Evolutionary conservation across 2,329 filamentous ascomycete species (phyloP).

Genomic region (Scedosporium boydii): DNA sequence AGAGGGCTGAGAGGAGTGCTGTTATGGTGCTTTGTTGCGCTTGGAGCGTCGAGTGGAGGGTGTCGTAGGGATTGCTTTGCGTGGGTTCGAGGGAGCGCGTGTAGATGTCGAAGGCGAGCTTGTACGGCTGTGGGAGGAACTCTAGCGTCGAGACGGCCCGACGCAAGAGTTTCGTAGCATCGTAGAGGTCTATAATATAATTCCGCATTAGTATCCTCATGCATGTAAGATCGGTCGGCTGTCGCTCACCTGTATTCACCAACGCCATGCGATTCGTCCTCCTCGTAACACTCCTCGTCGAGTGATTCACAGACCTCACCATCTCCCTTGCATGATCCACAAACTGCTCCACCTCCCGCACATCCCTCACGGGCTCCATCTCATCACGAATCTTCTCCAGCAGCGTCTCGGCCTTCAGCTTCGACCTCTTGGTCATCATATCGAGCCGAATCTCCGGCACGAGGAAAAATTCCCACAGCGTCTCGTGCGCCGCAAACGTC

Average conservation of each 20-base stretch:
- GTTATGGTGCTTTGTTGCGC: slow-evolving; percentile 77
- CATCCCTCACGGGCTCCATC: slow-evolving; percentile 71
- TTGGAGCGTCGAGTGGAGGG: slow-evolving; percentile 67
- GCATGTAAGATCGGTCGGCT: neutral
- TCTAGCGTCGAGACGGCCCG: slow-evolving; percentile 43
- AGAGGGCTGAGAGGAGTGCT: slow-evolving; percentile 69
- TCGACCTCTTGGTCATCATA: slow-evolving; percentile 82
- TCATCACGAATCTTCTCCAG: slow-evolving; percentile 83
- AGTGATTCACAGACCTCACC: slow-evolving; percentile 73
- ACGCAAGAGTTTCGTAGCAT: slow-evolving; percentile 49
- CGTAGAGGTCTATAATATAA: slow-evolving; percentile 53
- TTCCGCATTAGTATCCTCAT: neutral
- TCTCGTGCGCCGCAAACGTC: slow-evolving; percentile 91
- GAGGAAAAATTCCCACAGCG: slow-evolving; percentile 98
- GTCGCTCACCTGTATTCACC: slow-evolving; percentile 8
- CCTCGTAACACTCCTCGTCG: slow-evolving; percentile 73
- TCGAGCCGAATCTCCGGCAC: slow-evolving; percentile 87
- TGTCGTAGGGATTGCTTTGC: slow-evolving; percentile 62
- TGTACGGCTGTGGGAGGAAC: slow-evolving; percentile 60
- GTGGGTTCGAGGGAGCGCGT: slow-evolving; percentile 53
- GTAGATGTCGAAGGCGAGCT: slow-evolving; percentile 64
- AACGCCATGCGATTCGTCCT: slow-evolving; percentile 59
- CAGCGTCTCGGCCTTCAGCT: slow-evolving; percentile 74
- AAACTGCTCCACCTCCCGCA: slow-evolving; percentile 86
- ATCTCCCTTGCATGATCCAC: slow-evolving; percentile 85